These are phyloP conservation scores for Schizophyllum amplum DNA, from an alignment of 1,284 basidiomycete genomes.

Conservation along the genomic window DNA sequence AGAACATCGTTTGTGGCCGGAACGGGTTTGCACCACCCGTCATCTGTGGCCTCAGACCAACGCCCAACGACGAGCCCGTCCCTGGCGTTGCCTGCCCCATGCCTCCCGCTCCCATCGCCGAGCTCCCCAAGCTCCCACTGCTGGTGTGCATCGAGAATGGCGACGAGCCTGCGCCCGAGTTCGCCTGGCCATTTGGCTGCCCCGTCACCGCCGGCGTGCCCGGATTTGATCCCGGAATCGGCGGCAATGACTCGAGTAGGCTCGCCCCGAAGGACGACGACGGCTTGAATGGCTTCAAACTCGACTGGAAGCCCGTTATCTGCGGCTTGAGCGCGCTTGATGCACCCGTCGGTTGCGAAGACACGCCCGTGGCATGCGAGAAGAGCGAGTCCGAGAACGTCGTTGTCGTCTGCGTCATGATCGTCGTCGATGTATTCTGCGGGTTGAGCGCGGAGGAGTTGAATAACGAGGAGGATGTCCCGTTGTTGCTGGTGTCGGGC, in stretches of 20 bases:
- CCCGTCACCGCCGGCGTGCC: conserved; percentile 37
- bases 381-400: conserved; percentile 17
- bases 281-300: conserved; percentile 88
- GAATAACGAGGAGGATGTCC: conserved; percentile 39
- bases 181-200: neutral
- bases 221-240: conserved; percentile 53
- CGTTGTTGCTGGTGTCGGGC: conserved; percentile 1
- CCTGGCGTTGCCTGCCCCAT: conserved; percentile 3
- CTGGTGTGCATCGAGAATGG: neutral
- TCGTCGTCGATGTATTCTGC: conserved; percentile 39
- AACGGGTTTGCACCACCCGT: conserved; percentile 74
- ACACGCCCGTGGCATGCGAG: conserved; percentile 12
- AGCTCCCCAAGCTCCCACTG: neutral
- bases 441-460: conserved; percentile 35
- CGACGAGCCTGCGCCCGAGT: neutral
- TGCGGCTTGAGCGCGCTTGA: conserved; percentile 44
- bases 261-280: conserved; percentile 82
- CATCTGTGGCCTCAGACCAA: conserved; percentile 64
- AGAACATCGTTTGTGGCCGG: conserved; percentile 23
- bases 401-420: conserved; percentile 23
- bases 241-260: conserved; percentile 70
- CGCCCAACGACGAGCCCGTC: conserved; percentile 24
- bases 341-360: conserved; percentile 5
- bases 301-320: conserved; percentile 66
- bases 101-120: conserved; percentile 9